A percentile compares a stretch with the other conserved stretches of the same genome.
Evolutionary conservation across 2,329 filamentous ascomycete genomes (phyloP).

Genomic region (Scedosporium dehoogii): DNA sequence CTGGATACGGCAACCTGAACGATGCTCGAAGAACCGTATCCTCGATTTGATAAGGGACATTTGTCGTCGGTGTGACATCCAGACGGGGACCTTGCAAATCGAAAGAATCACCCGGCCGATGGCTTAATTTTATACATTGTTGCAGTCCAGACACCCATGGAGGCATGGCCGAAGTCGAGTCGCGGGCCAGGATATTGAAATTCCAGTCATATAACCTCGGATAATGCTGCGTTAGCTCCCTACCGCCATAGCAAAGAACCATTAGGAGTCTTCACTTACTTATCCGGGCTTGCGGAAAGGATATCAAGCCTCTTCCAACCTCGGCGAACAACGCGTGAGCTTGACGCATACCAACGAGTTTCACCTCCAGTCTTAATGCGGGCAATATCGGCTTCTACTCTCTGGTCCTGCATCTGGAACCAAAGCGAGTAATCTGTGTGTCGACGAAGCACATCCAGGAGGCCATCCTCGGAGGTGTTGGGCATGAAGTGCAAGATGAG

Average conservation of each 20-base stretch:
- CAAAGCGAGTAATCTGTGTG: background rate
- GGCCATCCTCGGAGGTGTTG: background rate
- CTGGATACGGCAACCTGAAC: background rate
- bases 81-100: background rate
- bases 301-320: background rate
- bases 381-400: background rate
- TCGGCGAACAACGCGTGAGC: background rate
- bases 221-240: background rate
- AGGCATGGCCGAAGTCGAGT: background rate
- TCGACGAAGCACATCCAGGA: background rate
- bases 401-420: background rate
- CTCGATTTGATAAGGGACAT: background rate
- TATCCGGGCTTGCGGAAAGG: background rate
- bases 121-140: background rate
- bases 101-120: background rate
- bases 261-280: background rate
- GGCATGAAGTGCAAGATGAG: background rate
- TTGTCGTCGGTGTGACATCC: background rate
- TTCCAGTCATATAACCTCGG: constrained; percentile 1
- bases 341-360: background rate
- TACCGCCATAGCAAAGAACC: background rate
- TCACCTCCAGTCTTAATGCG: background rate
- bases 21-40: background rate
- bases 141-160: background rate
- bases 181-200: background rate